Conservation (phyloP, 176 grass and related monocot genomes). For the Oryza glumipatula region DNA sequence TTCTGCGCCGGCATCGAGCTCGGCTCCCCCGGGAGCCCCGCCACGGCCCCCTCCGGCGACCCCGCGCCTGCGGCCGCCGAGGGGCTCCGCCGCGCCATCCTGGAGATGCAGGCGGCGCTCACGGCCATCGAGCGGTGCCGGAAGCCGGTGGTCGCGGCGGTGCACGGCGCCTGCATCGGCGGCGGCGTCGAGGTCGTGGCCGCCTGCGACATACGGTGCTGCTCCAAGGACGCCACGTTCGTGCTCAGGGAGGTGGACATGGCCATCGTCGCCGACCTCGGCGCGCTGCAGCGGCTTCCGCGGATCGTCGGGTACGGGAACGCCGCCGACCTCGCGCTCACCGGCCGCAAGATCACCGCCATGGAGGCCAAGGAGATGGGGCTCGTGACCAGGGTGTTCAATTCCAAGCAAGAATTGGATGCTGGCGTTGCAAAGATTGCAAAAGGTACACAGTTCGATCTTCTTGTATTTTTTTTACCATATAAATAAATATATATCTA, state of each 20-base stretch:
- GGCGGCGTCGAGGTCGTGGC: slow-evolving; percentile 67
- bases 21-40: slow-evolving; percentile 46
- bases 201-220: slow-evolving; percentile 75
- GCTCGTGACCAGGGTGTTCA: slow-evolving; percentile 67
- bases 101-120: slow-evolving; percentile 62
- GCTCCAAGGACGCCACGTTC: slow-evolving; percentile 71
- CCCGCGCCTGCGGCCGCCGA: slow-evolving; percentile 47
- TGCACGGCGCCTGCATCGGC: slow-evolving; percentile 82
- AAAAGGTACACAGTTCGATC: slow-evolving; percentile 42
- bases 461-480: not conserved
- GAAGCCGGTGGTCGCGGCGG: slow-evolving; percentile 73
- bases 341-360: slow-evolving; percentile 63
- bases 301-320: slow-evolving; percentile 71
- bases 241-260: slow-evolving; percentile 91
- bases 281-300: slow-evolving; percentile 71
- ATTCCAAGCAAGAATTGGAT: slow-evolving; percentile 62
- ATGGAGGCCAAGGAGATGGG: slow-evolving; percentile 83
- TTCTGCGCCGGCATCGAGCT: slow-evolving; percentile 87
- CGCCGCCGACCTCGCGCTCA: slow-evolving; percentile 69
- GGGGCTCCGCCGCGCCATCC: slow-evolving; percentile 55
- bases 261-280: slow-evolving; percentile 82
- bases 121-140: slow-evolving; percentile 71
- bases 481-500: too few species aligned
- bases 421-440: slow-evolving; percentile 56
- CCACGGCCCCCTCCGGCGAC: not conserved